Evolutionary conservation across 140 eudicot genomes (phyloP).

Genomic region (Oenanthe javanica): DNA sequence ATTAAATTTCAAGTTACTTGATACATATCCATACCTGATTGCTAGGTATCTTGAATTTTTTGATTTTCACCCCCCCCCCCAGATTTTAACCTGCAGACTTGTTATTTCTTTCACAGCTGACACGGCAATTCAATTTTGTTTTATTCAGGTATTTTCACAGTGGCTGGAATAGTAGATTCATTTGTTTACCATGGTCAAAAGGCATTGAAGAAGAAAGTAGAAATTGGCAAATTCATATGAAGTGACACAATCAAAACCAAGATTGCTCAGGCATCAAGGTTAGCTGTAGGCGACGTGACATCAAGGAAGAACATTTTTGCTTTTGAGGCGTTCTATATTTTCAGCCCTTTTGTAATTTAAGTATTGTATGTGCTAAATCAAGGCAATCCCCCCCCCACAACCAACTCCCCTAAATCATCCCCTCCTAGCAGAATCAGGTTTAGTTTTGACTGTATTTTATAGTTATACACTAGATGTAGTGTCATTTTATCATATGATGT

Average conservation of each 20-base stretch:
- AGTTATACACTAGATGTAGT: background rate
- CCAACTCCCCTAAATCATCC: background rate
- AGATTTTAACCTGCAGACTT: background rate
- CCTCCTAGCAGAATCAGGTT: background rate
- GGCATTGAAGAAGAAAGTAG: slow-evolving; percentile 65
- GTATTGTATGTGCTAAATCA: background rate
- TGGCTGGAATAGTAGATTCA: slow-evolving; percentile 64
- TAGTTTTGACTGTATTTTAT: background rate
- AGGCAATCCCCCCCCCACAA: background rate
- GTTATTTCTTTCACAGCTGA: background rate
- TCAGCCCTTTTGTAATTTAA: background rate
- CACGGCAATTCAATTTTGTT: background rate
- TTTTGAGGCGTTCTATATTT: background rate
- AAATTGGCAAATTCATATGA: slow-evolving; percentile 54
- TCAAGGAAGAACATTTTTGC: background rate
- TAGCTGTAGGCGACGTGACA: background rate
- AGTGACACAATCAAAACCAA: background rate
- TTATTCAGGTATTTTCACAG: slow-evolving; percentile 49
- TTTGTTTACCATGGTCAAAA: slow-evolving; percentile 59
- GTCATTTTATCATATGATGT: background rate
- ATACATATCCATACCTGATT: too few relatives aligned
- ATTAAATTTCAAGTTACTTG: too few relatives aligned
- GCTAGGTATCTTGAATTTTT: background rate
- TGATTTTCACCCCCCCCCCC: too few relatives aligned
- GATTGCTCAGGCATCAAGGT: background rate